Evolutionary conservation across 805 yeast genomes (phyloP).

Genomic region (Ogataea wickerhamii): DNA sequence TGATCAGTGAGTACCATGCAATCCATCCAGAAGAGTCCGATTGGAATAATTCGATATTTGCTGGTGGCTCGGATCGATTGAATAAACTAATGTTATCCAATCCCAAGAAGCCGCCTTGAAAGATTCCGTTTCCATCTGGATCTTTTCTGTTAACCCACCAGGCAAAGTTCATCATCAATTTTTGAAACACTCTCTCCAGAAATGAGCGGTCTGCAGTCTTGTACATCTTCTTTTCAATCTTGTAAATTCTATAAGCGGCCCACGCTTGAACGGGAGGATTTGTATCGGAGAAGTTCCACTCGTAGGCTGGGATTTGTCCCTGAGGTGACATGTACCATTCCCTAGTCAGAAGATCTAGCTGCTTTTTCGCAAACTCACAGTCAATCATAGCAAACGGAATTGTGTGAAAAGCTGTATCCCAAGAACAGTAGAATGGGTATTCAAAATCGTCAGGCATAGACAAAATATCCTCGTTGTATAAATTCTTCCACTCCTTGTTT

Average conservation of each 20-base stretch:
- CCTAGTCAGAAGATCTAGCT: slow-evolving; percentile 77
- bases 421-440: slow-evolving; percentile 92
- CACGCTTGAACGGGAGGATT: slow-evolving; percentile 98
- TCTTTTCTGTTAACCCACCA: slow-evolving; percentile 98
- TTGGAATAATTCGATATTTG: slow-evolving; percentile 86
- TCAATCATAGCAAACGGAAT: slow-evolving; percentile 91
- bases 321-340: slow-evolving; percentile 99
- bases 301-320: slow-evolving; percentile 96
- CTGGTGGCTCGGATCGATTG: slow-evolving; percentile 92
- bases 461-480: slow-evolving; percentile 81
- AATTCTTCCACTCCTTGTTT: slow-evolving; percentile 83
- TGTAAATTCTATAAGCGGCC: slow-evolving; percentile 85
- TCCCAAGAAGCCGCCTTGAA: slow-evolving; percentile 93
- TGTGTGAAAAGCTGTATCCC: slow-evolving; percentile 97
- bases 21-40: slow-evolving; percentile 98
- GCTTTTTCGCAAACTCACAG: slow-evolving; percentile 87
- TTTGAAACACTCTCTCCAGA: slow-evolving; percentile 90
- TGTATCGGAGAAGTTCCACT: slow-evolving; percentile 94
- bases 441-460: slow-evolving; percentile 96
- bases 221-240: slow-evolving; percentile 80
- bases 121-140: slow-evolving; percentile 78
- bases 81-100: slow-evolving; percentile 90
- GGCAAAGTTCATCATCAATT: slow-evolving; percentile 80
- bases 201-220: slow-evolving; percentile 79
- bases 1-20: slow-evolving; percentile 87